Base-by-base conservation (phyloP, 2,329 filamentous ascomycete species). In the Teratosphaeria nubilosa region DNA sequence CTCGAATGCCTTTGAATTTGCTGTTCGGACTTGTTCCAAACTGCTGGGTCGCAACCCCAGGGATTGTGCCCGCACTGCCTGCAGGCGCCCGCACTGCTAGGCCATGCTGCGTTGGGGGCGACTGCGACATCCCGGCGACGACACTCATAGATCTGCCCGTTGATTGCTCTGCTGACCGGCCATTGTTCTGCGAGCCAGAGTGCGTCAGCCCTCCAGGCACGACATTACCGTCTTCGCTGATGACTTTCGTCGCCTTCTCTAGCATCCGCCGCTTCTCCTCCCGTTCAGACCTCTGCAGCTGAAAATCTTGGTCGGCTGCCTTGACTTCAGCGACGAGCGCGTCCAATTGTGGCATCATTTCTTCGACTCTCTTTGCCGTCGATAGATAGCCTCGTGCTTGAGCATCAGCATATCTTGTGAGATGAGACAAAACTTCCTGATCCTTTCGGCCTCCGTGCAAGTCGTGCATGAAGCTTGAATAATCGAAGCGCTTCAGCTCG, bases 391-490 rank as follows among this genome's bases (percentile, higher is more conserved):
- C 86, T 67, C 84, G 86, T 16, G 94, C 90, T 70, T 99, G 94
- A 2, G 87, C 85, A 70, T 95, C 91, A 10, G 95, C 95, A 71
- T 91, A 99, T 70, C 87, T 92, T 1, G 94, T 99, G 32, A 99
- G 80, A 70, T 96, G 89, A 1, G 92, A 97, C 31, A 99, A 75
- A 4, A 99, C 89, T 72, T 99, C 94, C 69, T 97, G 94, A 68
- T 99, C 94, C 72, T 97, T 99, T 62, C 94, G 86, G n/a, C 94
- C 94, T 31, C 94, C 94, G 63, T 97, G 94, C n/a, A 99, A 80
- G 76, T 99, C 94, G 69, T 97, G 92, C 89, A 99, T 95, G 70
- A 97, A 99, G 14, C 90, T 96, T 2, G 92, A 97, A 72, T 99
- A 99, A 73, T 99, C 95, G 68, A 99, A 99, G 10, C 95, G 86